Evolutionary conservation across 2,329 filamentous ascomycete species (phyloP).

Genomic region (Pseudogymnoascus sp.): DNA sequence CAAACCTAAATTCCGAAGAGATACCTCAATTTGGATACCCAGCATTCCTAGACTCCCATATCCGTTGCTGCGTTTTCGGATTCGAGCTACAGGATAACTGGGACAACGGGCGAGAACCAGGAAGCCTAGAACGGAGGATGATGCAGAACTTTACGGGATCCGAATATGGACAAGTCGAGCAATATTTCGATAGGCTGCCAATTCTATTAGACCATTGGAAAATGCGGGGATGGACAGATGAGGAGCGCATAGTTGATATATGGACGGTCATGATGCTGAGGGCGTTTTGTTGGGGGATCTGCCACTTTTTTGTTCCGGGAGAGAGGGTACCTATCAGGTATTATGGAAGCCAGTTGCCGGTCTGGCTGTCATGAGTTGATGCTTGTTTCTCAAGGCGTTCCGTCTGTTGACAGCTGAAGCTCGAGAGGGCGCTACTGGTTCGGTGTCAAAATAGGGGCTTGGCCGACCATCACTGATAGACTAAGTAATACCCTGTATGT

Average conservation of each 20-base stretch:
- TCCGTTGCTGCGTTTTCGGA: neutral
- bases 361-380: slow-evolving; percentile 11
- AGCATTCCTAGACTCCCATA: neutral
- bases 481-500: neutral
- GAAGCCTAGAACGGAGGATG: neutral
- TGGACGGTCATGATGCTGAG: slow-evolving; percentile 20
- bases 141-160: neutral
- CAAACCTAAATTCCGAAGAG: neutral
- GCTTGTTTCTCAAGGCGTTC: neutral
- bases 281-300: slow-evolving; percentile 18
- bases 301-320: slow-evolving; percentile 19
- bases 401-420: neutral
- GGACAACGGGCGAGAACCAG: neutral
- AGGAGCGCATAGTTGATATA: slow-evolving; percentile 15
- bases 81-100: neutral
- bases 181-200: slow-evolving; percentile 13
- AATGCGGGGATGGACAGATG: slow-evolving; percentile 12
- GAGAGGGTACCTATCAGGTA: slow-evolving; percentile 16
- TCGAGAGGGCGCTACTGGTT: neutral
- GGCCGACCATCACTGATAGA: neutral
- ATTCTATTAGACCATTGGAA: slow-evolving; percentile 14
- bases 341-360: slow-evolving; percentile 18
- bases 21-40: neutral
- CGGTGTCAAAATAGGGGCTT: neutral
- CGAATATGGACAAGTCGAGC: slow-evolving; percentile 11